Evolutionary conservation across 345 rosid species (phyloP), one percentile per base, ranked within the genome.

Genomic region (Moringa oleifera): DNA sequence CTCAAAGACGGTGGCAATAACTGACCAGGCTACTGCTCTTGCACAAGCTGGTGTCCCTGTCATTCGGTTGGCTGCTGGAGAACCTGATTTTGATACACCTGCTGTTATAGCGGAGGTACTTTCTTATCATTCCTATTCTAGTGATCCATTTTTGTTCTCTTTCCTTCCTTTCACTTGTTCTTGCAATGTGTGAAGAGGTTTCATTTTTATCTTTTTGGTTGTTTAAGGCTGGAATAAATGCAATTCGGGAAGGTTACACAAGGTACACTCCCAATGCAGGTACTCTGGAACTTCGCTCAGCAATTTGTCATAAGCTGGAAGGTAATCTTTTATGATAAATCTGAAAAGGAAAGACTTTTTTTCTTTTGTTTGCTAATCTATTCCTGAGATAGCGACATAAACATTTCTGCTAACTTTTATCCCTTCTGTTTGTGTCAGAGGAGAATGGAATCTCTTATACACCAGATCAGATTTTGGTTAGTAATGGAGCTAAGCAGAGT

Each of bases 401-500:
- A 10, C 17, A 7, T 18, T 58, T 61, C n/a, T 25, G 6, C 6
- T 18, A 4, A 16, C 21, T 49, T 12, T 20, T 23, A 21, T 25
- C 17, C 10, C 25, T 4, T 51, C 47, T 11, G 17, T 61, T 62
- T 67, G 16, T 41, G 36, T 45, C 67, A 94, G 97, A 85, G 84
- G 99, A 91, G 78, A 94, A 94, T 62, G 97, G 96, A 58, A 33
- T 90, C 52, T 58, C 87, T 22, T 94, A 94, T 74, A 63, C 84
- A 0, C 95, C 96, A 23, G 86, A 94, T 67, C 91, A 94, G 72
- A 79, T 94, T 65, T 64, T 91, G 66, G 95, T 94, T 61, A 94
- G 99, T 66, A 94, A 94, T 75, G 97, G 99, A 64, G 99, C 99
- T 46, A 94, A 94, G 73, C 99, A 94, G 77, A 59, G 93, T 67